These are phyloP conservation scores for Coelastrella sp. DNA, from an alignment of 139 green algal species.

Conservation along the genomic window DNA sequence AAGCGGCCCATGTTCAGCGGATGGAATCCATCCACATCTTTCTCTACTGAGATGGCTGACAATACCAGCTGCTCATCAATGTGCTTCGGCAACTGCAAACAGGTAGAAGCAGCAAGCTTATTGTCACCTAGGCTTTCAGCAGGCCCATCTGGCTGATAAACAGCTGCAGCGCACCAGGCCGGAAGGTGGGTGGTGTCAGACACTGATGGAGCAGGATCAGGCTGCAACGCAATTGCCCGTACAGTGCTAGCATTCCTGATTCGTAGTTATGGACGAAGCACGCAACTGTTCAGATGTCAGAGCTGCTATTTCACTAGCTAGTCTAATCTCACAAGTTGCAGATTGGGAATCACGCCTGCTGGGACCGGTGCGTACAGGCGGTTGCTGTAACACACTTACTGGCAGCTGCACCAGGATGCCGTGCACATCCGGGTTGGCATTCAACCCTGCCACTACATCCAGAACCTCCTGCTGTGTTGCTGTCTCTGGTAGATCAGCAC, in stretches of 20 bases:
- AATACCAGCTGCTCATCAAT: slow-evolving; percentile 93
- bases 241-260: too few relatives aligned
- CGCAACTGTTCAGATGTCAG: too few relatives aligned
- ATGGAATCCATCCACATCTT: slow-evolving; percentile 99
- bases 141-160: too few relatives aligned
- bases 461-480: slow-evolving; percentile 93
- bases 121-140: not conserved
- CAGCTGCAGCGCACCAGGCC: too few relatives aligned
- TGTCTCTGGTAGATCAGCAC: slow-evolving; percentile 87
- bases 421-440: slow-evolving; percentile 87
- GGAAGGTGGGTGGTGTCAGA: too few relatives aligned
- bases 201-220: too few relatives aligned
- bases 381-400: slow-evolving; percentile 35
- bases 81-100: slow-evolving; percentile 86
- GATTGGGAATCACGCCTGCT: too few relatives aligned
- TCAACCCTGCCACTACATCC: slow-evolving; percentile 83
- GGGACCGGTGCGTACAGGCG: not conserved
- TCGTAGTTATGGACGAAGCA: too few relatives aligned
- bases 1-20: slow-evolving; percentile 94
- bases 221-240: too few relatives aligned
- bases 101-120: not conserved
- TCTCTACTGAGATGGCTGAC: slow-evolving; percentile 83
- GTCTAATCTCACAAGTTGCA: too few relatives aligned
- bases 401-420: slow-evolving; percentile 98
- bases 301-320: too few relatives aligned